Evolutionary conservation across 2,329 filamentous ascomycete genomes (phyloP), one percentile per base, ranked within the genome.

Genomic region (Fusarium dimerum): DNA sequence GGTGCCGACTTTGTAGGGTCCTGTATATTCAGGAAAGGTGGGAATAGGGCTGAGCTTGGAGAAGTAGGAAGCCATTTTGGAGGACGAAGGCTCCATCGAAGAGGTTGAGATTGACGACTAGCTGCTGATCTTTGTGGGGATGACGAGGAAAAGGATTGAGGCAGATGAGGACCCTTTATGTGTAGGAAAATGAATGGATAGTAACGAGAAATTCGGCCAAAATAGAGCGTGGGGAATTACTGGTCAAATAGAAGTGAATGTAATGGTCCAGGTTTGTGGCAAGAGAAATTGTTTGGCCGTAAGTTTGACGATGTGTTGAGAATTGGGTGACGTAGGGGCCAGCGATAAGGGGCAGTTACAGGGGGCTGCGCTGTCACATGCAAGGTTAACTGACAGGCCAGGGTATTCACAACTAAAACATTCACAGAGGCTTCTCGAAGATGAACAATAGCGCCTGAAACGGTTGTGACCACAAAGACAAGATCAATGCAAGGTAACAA

Each of bases 1-100:
- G 12, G 83, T 87, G 26, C 87, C 86, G 40, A 90, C 86, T 56
- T 79, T 79, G 67, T 88, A 87, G 1, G 83, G 83, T 1, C 87
- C 91, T 1, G 86, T 86, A 67, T 92, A 93, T 5, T 84, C 76
- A 5, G 90, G 87, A 52, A 95, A 92, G 1, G 78, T 71, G 1
- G 90, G 90, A 5, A 91, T 76, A 1, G 88, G 88, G 64, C 81
- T 90, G 61, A 89, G 71, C 42, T 75, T 76, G 13, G 80, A 77
- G n/a, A 83, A 64, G 54, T 79, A 76, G 10, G 75, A 71, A 43
- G 73, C 70, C 65, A 81, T 71, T 62, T 73, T 77, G 52, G 71
- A 55, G 51, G 60, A 63, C 36, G 62, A 57, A 20, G 63, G 40
- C 26, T 58, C 63, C 57, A 65, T 68, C 16, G 36, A 30, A 38